phyloP scores from a whole-genome alignment of 441 rosid species.

The Mallotus japonicus region DNA sequence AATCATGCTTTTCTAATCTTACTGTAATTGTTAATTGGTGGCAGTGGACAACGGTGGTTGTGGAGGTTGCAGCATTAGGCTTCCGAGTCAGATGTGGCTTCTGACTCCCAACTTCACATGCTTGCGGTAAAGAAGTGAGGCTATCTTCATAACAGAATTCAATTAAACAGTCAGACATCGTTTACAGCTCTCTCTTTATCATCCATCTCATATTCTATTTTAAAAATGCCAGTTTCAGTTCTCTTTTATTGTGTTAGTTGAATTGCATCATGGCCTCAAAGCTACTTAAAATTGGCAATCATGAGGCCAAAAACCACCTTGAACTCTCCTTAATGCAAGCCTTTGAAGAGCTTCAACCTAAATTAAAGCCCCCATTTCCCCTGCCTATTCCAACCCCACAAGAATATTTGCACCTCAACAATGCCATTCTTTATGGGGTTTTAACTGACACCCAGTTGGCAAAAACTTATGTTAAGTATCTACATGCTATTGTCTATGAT shows the following conservation, averaged over 20 bases:
- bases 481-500: conserved; percentile 70
- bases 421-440: conserved; percentile 61
- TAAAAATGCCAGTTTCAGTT: too few relatives aligned
- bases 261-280: conserved; percentile 33
- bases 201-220: too few relatives aligned
- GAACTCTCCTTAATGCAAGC: conserved; percentile 61
- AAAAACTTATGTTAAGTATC: conserved; percentile 52
- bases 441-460: conserved; percentile 44
- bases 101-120: too few relatives aligned
- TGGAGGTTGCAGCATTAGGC: too few relatives aligned
- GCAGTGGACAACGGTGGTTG: too few relatives aligned
- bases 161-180: too few relatives aligned
- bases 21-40: too few relatives aligned
- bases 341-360: conserved; percentile 40
- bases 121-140: too few relatives aligned
- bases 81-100: too few relatives aligned
- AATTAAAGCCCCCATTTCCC: conserved; percentile 64
- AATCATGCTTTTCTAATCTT: too few relatives aligned
- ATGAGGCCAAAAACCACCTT: conserved; percentile 49
- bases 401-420: conserved; percentile 53
- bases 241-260: neutral
- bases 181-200: neutral
- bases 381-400: conserved; percentile 46
- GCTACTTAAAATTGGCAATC: conserved; percentile 32
- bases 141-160: too few relatives aligned